A percentile compares a stretch with the other conserved stretches of the same genome.
Evolutionary conservation across 306 rosid genomes (phyloP).

Genomic region (Cucumis sativus): Cucumber_9930_V3 NC_026655.2:15681001-15681500

Average conservation of each 20-base stretch:
- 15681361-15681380: neutral
- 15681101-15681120: neutral
- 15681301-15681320: neutral
- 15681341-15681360: neutral
- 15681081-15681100: neutral
- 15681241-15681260: neutral
- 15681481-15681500: neutral
- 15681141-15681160: neutral
- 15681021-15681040: neutral
- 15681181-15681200: neutral
- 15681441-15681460: neutral
- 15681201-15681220: neutral
- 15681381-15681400: neutral
- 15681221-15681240: neutral
- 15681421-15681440: neutral
- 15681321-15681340: neutral
- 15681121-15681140: neutral
- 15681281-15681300: neutral
- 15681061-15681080: neutral
- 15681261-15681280: neutral
- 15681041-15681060: neutral
- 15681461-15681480: neutral
- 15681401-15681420: neutral
- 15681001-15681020: neutral
- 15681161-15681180: neutral